phyloP scores from a whole-genome alignment of 2,329 filamentous ascomycete species.

The Exophiala alcalophila region DNA sequence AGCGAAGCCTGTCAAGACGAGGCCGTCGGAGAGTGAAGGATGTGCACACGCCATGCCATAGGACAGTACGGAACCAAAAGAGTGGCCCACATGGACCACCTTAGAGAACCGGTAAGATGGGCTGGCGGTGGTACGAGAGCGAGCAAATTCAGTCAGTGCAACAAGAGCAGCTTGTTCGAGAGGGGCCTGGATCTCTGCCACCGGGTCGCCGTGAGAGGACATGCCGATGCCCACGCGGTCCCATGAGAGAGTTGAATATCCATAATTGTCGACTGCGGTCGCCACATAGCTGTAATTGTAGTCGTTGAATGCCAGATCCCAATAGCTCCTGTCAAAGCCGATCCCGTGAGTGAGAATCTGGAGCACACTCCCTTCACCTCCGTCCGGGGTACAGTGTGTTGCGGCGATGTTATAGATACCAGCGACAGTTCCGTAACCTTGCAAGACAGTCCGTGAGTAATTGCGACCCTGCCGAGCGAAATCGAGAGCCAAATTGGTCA shows the following conservation, averaged over 20 bases:
- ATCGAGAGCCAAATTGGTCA: conserved; percentile 55
- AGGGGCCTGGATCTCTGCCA: conserved; percentile 58
- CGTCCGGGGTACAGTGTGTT: conserved; percentile 59
- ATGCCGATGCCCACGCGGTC: conserved; percentile 62
- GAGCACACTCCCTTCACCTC: conserved; percentile 32
- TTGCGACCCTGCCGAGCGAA: conserved; percentile 47
- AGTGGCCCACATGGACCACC: conserved; percentile 60
- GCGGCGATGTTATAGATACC: conserved; percentile 58
- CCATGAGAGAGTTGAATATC: conserved; percentile 59
- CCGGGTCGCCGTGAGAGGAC: conserved; percentile 57
- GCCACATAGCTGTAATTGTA: conserved; percentile 63
- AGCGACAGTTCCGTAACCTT: conserved; percentile 50
- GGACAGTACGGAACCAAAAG: conserved; percentile 59
- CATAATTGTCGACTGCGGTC: conserved; percentile 51
- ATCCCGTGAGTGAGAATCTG: conserved; percentile 43
- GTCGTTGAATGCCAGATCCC: conserved; percentile 57
- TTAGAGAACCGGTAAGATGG: conserved; percentile 38
- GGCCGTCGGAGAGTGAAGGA: conserved; percentile 51
- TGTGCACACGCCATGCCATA: conserved; percentile 52
- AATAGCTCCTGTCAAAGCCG: conserved; percentile 49
- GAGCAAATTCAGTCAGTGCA: conserved; percentile 50
- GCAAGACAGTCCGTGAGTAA: conserved; percentile 45
- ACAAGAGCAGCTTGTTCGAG: conserved; percentile 59
- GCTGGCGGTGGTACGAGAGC: conserved; percentile 45
- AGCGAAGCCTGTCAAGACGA: conserved; percentile 62